Evolutionary conservation across 164 flowering plant genomes (phyloP), one percentile per base, ranked within the genome.

Genomic region (Dillenia turbinata): DNA sequence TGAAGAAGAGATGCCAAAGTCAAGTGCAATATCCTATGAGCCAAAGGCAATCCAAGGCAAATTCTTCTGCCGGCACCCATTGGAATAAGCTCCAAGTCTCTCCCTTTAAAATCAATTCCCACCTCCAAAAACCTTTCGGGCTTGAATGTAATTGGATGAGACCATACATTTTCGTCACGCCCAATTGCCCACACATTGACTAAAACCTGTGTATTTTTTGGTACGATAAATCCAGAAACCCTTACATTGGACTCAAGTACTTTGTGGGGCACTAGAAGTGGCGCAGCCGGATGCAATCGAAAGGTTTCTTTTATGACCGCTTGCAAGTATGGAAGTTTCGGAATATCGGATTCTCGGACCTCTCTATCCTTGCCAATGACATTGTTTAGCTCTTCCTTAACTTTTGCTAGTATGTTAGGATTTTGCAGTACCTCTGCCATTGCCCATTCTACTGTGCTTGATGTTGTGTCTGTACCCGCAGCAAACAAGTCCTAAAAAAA

Each of bases 401-500:
- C 72, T 10, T 65, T 68, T 44, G 3, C 13, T 67, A 71, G 52
- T 3, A 15, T 24, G 0, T 58, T 8, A 16, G 75, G 68, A 12
- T 71, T 71, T 8, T 43, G 61, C 9, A 75, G 46, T 47, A 69
- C 9, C 56, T 75, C 75, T 6, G 75, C 22, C 79, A 75, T 75
- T 11, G 65, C 73, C 79, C 78, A 74, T 19, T 74, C 78, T 15
- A 64, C 5, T 44, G 75, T 57, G 61, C 44, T 64, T 13, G 78
- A 62, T 12, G 65, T 71, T 19, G 79, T 71, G 50, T 75, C 79
- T 1, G 50, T 61, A 12, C 65, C 65, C 1, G 73, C 79, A 33
- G 26, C 62, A 49, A 75, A 72, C 3, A 75, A 13, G 56, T 75
- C 75, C 78, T 75, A 62, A n/a, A 33, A 22, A 12, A 16, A 33